Conservation (phyloP, 2,329 filamentous ascomycete species). For the Alternaria atra region DNA sequence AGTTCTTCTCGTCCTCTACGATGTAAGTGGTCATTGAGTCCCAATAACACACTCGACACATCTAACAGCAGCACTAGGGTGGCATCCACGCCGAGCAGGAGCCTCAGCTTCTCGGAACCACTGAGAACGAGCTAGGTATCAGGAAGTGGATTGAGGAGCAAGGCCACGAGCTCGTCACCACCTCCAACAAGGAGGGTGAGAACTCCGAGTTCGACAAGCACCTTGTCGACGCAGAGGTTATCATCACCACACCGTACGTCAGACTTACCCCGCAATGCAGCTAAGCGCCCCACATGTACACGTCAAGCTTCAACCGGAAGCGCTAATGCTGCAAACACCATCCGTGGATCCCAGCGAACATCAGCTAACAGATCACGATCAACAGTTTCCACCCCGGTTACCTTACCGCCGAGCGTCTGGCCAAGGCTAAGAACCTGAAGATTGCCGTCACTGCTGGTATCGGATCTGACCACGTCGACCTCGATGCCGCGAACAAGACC, state of each 20-base stretch:
- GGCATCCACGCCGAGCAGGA: conserved; percentile 88
- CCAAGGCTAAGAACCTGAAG: conserved; percentile 99
- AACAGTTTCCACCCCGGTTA: conserved; percentile 95
- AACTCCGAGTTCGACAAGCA: conserved; percentile 94
- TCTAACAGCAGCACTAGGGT: conserved; percentile 61
- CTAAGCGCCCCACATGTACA: conserved; percentile 41
- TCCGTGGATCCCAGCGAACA: conserved; percentile 14
- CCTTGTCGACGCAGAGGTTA: conserved; percentile 95
- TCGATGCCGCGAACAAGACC: conserved; percentile 96
- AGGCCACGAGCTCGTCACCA: conserved; percentile 95
- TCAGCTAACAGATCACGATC: conserved; percentile 21
- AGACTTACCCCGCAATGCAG: conserved; percentile 41
- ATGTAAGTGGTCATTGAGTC: conserved; percentile 65
- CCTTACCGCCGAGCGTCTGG: conserved; percentile 93
- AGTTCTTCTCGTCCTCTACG: conserved; percentile 92
- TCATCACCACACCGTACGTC: conserved; percentile 94
- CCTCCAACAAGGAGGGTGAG: conserved; percentile 95
- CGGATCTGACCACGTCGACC: conserved; percentile 97
- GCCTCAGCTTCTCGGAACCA: conserved; percentile 89
- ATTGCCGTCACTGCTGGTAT: conserved; percentile 96
- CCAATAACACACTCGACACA: conserved; percentile 15
- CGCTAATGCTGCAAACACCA: conserved; percentile 20
- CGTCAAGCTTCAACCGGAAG: conserved; percentile 17
- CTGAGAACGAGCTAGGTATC: conserved; percentile 97
- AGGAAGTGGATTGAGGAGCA: conserved; percentile 97